Base-by-base conservation (phyloP, 2,329 filamentous ascomycete species). In the Lachnellula willkommii region DNA sequence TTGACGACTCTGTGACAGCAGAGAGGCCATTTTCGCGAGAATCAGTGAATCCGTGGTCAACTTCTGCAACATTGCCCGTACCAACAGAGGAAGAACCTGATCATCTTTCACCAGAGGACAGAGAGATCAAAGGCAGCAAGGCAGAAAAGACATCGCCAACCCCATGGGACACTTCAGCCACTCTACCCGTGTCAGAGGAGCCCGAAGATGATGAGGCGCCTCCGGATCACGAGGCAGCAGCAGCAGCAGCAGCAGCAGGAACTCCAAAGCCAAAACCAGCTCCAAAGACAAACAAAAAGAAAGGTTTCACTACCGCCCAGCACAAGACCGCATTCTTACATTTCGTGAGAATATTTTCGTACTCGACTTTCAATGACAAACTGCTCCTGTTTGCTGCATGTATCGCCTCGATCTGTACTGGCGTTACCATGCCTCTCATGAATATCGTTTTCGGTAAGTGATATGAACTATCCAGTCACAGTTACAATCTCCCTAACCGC, bases 391-490 rank as follows among this genome's bases (percentile, higher is more conserved):
- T 62, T 37, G 57, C 50, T 6, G 80, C 78, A 20, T 64, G 69
- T 15, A 6, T 80, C 40, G 75, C 79, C 47, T 78, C 79, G 15
- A 72, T 80, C 9, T 79, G 75, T 22, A 74, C 79, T 1, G 81
- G 81, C 54, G 68, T 77, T 46, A 82, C 80, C 2, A 66, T 83
- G 48, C 81, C 81, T 0, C 61, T 84, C 51, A 80, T 83, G 75
- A 83, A 82, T 57, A 74, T 82, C 8, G 72, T 82, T 11, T 82
- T 82, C 64, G 79, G 78, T 48, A 66, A 70, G 37, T 73, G 1
- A 20, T 17, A 28, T 9, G 5, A 79, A 40, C 8, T 11, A n/a
- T 12, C 28, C 8, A 14, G 5, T 8, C 3, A 26, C 52, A 4
- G 20, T 7, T 12, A 4, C 20, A 12, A 20, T 11, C 2, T n/a